Evolutionary conservation across 495 filamentous ascomycete genomes (phyloP).

Genomic region (Neurospora discreta): DNA sequence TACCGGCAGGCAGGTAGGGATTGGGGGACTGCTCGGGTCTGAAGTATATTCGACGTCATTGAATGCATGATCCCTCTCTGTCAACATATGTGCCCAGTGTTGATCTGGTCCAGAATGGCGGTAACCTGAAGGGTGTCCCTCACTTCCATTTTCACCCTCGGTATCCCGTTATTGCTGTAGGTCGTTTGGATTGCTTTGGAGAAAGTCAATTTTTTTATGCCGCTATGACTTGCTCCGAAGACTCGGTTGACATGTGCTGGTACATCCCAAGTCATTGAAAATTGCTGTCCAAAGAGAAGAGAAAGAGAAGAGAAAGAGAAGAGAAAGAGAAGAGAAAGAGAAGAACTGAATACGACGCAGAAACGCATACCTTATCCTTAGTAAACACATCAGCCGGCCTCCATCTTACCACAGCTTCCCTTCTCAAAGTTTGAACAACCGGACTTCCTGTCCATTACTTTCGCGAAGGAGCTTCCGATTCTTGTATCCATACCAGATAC

Average conservation of each 20-base stretch:
- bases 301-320: neutral
- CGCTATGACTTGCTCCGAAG: neutral
- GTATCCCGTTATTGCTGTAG: neutral
- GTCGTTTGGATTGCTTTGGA: neutral
- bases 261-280: too few relatives aligned
- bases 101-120: neutral
- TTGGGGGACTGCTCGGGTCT: neutral
- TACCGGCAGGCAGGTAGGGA: neutral
- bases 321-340: neutral
- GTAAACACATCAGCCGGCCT: neutral
- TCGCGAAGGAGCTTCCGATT: slow-evolving; percentile 25
- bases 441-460: slow-evolving; percentile 8
- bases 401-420: neutral
- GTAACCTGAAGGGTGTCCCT: neutral
- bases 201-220: neutral
- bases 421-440: slow-evolving; percentile 14
- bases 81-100: neutral
- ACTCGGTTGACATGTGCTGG: neutral
- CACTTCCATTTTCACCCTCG: neutral
- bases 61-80: neutral
- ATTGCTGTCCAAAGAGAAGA: too few relatives aligned
- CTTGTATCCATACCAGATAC: slow-evolving; percentile 30
- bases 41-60: neutral
- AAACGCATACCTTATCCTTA: neutral
- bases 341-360: neutral